Conservation (phyloP, 129 eudicot genomes). For the Saposhnikovia divaricata region DNA sequence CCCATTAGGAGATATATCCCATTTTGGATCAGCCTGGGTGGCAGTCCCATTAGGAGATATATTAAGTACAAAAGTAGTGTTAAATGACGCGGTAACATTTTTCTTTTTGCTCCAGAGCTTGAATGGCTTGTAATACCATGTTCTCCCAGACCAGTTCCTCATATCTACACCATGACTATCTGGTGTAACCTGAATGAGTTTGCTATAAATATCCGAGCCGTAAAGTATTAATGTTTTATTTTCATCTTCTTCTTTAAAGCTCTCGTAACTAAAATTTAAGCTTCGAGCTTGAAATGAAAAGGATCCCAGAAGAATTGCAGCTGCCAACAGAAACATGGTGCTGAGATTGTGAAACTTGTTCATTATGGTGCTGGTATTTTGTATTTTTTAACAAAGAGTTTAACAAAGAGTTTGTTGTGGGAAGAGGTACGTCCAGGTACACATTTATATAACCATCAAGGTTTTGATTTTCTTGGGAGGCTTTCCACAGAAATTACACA, state of each 20-base stretch:
- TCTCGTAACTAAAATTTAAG: background rate
- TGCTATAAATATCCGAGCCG: background rate
- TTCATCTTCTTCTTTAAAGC: background rate
- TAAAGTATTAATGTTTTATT: background rate
- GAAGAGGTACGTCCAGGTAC: background rate
- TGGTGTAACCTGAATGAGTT: too few relatives aligned
- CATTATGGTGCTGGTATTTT: background rate
- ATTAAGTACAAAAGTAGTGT: conserved; percentile 15
- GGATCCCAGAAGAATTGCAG: background rate
- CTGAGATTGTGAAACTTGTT: background rate
- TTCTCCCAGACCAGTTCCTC: conserved; percentile 8
- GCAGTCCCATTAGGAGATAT: background rate
- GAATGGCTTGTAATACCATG: conserved; percentile 1
- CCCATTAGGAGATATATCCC: background rate
- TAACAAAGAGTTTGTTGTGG: background rate
- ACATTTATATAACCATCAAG: too few relatives aligned
- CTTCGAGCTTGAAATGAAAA: conserved; percentile 1
- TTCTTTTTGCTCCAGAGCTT: conserved; percentile 8
- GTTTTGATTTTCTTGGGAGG: too few relatives aligned
- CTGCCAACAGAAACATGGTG: background rate
- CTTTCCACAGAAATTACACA: too few relatives aligned
- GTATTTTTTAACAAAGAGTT: background rate
- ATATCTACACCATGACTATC: too few relatives aligned
- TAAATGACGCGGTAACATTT: conserved; percentile 8
- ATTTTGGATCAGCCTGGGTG: background rate